A percentile compares a stretch with the other conserved stretches of the same genome.
These are phyloP conservation scores for Suillus occidentalis DNA, from an alignment of 768 basidiomycete species.

Conservation along the genomic window DNA sequence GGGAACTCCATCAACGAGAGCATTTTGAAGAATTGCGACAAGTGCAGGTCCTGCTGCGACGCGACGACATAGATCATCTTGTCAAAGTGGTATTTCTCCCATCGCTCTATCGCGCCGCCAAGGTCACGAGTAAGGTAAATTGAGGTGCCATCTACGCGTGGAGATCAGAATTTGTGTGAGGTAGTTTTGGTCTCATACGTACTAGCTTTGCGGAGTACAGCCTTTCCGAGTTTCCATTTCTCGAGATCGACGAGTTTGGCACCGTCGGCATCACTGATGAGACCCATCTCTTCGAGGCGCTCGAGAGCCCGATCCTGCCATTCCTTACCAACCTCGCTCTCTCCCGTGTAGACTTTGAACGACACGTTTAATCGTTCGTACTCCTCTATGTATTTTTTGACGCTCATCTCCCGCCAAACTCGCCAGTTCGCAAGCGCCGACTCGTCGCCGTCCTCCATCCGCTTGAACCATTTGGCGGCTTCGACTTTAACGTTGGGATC, in stretches of 20 bases:
- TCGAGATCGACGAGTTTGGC: constrained; percentile 87
- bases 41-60: constrained; percentile 83
- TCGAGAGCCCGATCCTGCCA: constrained; percentile 71
- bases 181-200: constrained; percentile 15
- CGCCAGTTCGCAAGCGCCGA: constrained; percentile 84
- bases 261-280: constrained; percentile 77
- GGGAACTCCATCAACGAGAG: constrained; percentile 86
- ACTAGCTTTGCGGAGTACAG: constrained; percentile 87
- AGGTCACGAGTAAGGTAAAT: constrained; percentile 96
- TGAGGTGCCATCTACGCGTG: constrained; percentile 75
- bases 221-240: constrained; percentile 89
- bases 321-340: constrained; percentile 75
- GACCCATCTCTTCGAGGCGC: constrained; percentile 64
- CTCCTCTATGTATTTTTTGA: constrained; percentile 85
- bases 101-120: constrained; percentile 89
- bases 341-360: constrained; percentile 92
- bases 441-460: constrained; percentile 93
- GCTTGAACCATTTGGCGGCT: constrained; percentile 87
- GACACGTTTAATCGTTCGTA: constrained; percentile 87
- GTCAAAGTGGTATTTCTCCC: constrained; percentile 87
- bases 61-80: constrained; percentile 94
- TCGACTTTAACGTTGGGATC: constrained; percentile 72
- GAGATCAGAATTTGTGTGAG: neutral
- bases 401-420: constrained; percentile 87
- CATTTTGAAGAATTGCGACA: constrained; percentile 92